A percentile compares a stretch with the other conserved stretches of the same genome.
These are phyloP conservation scores for Prunus mira DNA, from an alignment of 306 rosid genomes.

Conservation along the genomic window DNA sequence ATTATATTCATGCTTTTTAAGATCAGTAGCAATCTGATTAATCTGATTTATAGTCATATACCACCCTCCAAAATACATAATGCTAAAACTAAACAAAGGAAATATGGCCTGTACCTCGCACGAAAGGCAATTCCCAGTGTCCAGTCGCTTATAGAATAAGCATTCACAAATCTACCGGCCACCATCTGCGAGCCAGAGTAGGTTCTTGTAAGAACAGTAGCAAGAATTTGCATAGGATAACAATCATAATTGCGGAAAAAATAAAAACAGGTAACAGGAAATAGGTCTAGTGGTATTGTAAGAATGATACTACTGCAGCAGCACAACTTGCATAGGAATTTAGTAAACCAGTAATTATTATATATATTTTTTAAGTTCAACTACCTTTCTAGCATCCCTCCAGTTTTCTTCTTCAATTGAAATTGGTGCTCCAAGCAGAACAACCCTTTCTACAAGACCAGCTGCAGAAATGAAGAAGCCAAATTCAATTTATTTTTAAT, in stretches of 20 bases:
- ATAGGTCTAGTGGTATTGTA: background rate
- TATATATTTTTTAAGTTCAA: background rate
- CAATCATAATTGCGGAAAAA: background rate
- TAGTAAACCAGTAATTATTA: no score
- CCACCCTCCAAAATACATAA: background rate
- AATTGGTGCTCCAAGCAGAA: conserved; percentile 71
- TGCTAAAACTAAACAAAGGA: conserved; percentile 6
- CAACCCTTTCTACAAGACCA: conserved; percentile 63
- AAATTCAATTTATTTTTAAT: background rate
- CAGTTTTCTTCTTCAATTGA: conserved; percentile 53
- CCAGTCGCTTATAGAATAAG: conserved; percentile 59
- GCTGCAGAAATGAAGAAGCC: conserved; percentile 32
- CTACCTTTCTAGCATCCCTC: conserved; percentile 55
- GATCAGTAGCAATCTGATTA: background rate
- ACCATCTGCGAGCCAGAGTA: conserved; percentile 42
- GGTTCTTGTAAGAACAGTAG: background rate
- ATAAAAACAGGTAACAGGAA: background rate
- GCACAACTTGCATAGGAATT: background rate
- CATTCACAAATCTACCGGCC: conserved; percentile 73
- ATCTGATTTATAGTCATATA: no score
- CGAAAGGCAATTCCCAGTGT: conserved; percentile 59
- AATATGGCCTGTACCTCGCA: conserved; percentile 44
- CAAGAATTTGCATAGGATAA: background rate
- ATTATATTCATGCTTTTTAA: background rate
- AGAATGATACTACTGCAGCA: background rate